Evolutionary conservation across 2,329 filamentous ascomycete species (phyloP).

Genomic region (Biscogniauxia marginata): DNA sequence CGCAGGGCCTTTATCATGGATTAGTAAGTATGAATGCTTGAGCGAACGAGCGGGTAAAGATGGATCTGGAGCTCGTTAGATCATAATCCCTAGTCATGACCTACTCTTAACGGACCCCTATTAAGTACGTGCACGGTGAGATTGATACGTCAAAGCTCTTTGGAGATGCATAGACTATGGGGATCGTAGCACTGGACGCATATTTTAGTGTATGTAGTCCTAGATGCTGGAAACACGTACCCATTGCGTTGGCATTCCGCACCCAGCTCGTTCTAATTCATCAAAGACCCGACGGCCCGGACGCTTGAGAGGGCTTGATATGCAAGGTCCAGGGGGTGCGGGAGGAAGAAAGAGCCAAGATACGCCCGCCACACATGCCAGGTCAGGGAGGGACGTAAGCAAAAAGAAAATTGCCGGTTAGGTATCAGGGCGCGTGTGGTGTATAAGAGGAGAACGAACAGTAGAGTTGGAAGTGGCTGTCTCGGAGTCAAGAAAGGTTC

Average conservation of each 20-base stretch:
- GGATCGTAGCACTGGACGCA: not conserved
- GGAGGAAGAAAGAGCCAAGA: constrained; percentile 8
- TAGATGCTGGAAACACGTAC: not conserved
- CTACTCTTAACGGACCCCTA: not conserved
- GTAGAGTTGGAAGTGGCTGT: too few relatives aligned
- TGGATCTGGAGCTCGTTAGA: not conserved
- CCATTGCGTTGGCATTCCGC: not conserved
- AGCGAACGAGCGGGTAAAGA: not conserved
- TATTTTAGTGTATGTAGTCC: not conserved
- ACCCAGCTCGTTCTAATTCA: not conserved
- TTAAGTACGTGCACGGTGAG: not conserved
- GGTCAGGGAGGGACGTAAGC: not conserved
- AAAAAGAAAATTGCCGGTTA: not conserved
- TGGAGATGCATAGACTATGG: not conserved
- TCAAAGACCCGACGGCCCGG: constrained; percentile 9
- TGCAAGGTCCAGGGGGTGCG: constrained; percentile 14
- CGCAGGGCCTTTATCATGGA: not conserved
- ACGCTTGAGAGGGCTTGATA: constrained; percentile 2
- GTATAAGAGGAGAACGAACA: not conserved
- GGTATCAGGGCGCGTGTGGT: not conserved
- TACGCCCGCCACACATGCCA: constrained; percentile 5
- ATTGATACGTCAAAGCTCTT: not conserved
- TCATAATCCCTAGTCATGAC: not conserved
- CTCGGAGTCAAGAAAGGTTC: too few relatives aligned
- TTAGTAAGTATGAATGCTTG: not conserved